These are phyloP conservation scores for Datura wrightii DNA, from an alignment of 257 asterid species.

Conservation along the genomic window DNA sequence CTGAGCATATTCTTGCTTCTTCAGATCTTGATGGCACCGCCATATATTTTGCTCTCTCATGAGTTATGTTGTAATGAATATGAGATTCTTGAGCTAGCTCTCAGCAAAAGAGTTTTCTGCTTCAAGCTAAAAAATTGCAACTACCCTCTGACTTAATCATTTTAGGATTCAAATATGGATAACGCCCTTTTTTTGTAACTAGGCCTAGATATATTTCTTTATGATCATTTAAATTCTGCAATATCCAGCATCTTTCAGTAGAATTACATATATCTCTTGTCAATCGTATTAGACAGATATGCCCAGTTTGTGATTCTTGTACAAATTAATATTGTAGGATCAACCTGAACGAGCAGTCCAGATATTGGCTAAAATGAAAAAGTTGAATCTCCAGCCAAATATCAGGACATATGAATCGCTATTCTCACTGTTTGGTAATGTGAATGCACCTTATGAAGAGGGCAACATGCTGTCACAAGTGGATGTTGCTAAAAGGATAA, in stretches of 20 bases:
- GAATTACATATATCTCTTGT: background rate
- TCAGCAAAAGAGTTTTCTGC: background rate
- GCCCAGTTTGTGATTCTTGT: constrained; percentile 30
- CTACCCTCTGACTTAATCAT: background rate
- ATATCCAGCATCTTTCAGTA: constrained; percentile 1
- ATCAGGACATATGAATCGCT: constrained; percentile 75
- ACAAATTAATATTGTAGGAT: constrained; percentile 65
- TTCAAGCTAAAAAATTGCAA: background rate
- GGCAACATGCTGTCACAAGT: constrained; percentile 64
- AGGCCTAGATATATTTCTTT: constrained; percentile 22
- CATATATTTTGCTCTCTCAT: background rate
- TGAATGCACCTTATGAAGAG: constrained; percentile 77
- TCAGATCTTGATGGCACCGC: background rate
- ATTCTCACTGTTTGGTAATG: constrained; percentile 79
- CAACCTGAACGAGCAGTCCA: constrained; percentile 75
- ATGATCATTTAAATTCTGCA: background rate
- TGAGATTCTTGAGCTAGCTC: constrained; percentile 13
- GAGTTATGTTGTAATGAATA: constrained; percentile 4
- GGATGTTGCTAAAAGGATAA: constrained; percentile 73
- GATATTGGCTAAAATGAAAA: constrained; percentile 65
- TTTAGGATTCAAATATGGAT: background rate
- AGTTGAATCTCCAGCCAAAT: constrained; percentile 59
- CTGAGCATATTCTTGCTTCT: constrained; percentile 14
- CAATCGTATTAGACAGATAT: constrained; percentile 22
- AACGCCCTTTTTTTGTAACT: background rate